A percentile compares a stretch with the other conserved stretches of the same genome.
Conservation (phyloP, 805 yeast genomes). For the Kuraishia ogatae region DNA sequence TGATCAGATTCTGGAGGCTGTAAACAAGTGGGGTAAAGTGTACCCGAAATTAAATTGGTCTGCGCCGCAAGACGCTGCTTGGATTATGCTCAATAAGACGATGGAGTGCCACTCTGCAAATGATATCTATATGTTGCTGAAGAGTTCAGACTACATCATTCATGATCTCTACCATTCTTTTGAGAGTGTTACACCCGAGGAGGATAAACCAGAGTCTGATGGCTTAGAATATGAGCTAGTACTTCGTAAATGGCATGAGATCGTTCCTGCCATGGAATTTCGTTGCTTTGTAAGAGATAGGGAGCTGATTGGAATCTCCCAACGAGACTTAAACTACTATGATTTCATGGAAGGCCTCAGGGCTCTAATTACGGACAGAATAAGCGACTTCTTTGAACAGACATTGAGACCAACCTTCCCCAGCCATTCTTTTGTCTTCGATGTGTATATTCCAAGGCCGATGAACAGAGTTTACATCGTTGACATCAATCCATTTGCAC, state of each 20-base stretch:
- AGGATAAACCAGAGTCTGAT: conserved; percentile 11
- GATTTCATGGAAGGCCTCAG: conserved; percentile 50
- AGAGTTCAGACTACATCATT: conserved; percentile 79
- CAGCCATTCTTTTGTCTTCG: conserved; percentile 57
- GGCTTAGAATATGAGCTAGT: conserved; percentile 51
- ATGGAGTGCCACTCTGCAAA: conserved; percentile 61
- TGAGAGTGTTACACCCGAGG: conserved; percentile 33
- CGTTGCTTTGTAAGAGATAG: conserved; percentile 70
- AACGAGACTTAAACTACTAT: conserved; percentile 81
- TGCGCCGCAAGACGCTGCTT: conserved; percentile 88
- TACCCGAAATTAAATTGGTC: conserved; percentile 96
- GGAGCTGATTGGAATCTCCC: conserved; percentile 64
- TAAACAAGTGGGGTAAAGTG: conserved; percentile 48
- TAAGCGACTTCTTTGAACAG: conserved; percentile 48
- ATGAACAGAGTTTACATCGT: conserved; percentile 56
- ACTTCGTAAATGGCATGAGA: conserved; percentile 70
- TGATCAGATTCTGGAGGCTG: conserved; percentile 31
- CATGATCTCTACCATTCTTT: conserved; percentile 78
- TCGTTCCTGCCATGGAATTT: conserved; percentile 89
- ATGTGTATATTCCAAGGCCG: conserved; percentile 77
- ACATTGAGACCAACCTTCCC: conserved; percentile 40
- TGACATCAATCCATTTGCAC: conserved; percentile 81
- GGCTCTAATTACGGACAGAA: conserved; percentile 35
- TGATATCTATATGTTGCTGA: conserved; percentile 74
- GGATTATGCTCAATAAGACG: conserved; percentile 79